Conservation (phyloP, 176 grass and related monocot species). For the Phoenix roebelenii region DNA sequence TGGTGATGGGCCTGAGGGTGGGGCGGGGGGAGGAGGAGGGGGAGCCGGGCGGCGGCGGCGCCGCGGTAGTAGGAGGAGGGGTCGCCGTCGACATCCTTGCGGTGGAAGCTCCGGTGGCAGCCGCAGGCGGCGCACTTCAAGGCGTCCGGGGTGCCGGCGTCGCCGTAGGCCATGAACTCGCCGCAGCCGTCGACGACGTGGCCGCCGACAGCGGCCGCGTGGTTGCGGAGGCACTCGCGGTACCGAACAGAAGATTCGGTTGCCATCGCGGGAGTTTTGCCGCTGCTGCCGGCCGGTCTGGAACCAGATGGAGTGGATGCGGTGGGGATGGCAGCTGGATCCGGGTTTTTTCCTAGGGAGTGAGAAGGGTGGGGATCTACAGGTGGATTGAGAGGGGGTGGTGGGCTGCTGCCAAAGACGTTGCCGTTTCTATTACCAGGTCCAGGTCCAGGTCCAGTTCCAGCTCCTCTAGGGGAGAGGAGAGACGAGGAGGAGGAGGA, state of each 20-base stretch:
- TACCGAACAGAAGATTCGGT: conserved; percentile 10
- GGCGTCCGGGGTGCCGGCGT: conserved; percentile 4
- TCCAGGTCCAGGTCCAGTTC: neutral
- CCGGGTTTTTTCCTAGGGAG: neutral
- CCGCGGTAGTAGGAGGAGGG: conserved; percentile 13
- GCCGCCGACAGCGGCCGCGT: conserved; percentile 40
- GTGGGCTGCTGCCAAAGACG: neutral
- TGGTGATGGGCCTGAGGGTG: conserved; percentile 10
- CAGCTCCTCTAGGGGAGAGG: neutral
- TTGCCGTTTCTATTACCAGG: conserved; percentile 8
- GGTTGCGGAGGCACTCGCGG: conserved; percentile 69
- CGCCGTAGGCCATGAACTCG: conserved; percentile 54
- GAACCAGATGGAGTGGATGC: neutral
- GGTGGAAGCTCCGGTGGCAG: conserved; percentile 23
- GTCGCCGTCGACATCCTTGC: conserved; percentile 9
- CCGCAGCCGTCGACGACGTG: conserved; percentile 66
- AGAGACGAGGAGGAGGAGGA: conserved; percentile 1
- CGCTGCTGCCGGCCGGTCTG: no score
- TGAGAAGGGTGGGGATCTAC: neutral
- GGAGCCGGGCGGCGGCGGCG: neutral
- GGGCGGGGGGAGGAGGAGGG: neutral
- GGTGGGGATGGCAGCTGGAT: conserved; percentile 8
- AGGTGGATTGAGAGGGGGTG: conserved; percentile 17
- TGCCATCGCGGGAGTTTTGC: no score
- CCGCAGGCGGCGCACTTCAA: conserved; percentile 21